These are phyloP conservation scores for Allium fistulosum DNA, from an alignment of 106 monocot species.

Conservation along the genomic window DNA sequence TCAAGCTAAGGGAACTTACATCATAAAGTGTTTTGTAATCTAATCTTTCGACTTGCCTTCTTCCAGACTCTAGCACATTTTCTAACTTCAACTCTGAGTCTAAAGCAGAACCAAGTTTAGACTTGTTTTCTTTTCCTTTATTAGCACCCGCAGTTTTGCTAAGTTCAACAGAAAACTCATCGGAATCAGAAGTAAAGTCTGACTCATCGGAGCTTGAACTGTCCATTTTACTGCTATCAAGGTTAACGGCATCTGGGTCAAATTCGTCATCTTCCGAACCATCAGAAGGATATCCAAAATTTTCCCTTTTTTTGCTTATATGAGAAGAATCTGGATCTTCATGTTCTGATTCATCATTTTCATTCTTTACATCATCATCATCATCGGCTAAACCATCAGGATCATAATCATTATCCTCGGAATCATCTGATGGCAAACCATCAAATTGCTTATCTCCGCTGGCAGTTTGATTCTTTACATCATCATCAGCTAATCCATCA, in stretches of 20 bases:
- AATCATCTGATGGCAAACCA: slow-evolving; percentile 2
- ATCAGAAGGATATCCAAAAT: slow-evolving; percentile 64
- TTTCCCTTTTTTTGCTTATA: slow-evolving; percentile 11
- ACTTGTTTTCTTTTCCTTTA: slow-evolving; percentile 11
- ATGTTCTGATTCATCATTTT: slow-evolving; percentile 22
- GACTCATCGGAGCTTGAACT: slow-evolving; percentile 54
- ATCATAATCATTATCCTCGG: slow-evolving; percentile 20
- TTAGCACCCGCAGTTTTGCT: slow-evolving; percentile 20
- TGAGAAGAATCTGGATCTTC: slow-evolving; percentile 33
- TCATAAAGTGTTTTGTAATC: slow-evolving; percentile 78
- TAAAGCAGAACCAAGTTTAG: slow-evolving; percentile 13
- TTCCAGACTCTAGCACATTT: slow-evolving; percentile 16
- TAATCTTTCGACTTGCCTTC: slow-evolving; percentile 42
- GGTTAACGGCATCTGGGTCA: slow-evolving; percentile 53
- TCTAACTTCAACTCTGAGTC: slow-evolving; percentile 23
- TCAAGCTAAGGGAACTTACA: slow-evolving; percentile 31
- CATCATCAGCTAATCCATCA: slow-evolving; percentile 20
- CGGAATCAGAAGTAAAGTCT: slow-evolving; percentile 91
- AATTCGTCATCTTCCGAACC: slow-evolving; percentile 94
- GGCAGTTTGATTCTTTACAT: neutral
- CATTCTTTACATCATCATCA: slow-evolving; percentile 2
- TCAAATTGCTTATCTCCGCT: slow-evolving; percentile 1
- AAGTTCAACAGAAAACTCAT: slow-evolving; percentile 52
- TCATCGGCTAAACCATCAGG: neutral
- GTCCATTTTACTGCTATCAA: slow-evolving; percentile 23